phyloP scores from a whole-genome alignment of 768 basidiomycete genomes.

The Boletales sp. region DNA sequence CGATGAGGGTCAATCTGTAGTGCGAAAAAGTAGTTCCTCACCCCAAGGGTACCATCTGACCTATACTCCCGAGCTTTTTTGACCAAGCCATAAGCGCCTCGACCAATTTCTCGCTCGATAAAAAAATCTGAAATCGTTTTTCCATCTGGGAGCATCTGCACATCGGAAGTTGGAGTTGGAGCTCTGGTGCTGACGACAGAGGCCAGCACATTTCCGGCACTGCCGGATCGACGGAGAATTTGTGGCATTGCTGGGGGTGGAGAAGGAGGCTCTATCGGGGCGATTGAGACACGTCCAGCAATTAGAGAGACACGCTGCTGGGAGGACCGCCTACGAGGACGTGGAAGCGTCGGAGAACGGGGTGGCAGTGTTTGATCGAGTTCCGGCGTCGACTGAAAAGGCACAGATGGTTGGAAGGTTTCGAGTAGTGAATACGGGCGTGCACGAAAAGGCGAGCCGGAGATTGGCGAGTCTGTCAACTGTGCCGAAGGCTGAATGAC shows the following conservation, averaged over 20 bases:
- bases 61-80: slow-evolving; percentile 82
- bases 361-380: slow-evolving; percentile 30
- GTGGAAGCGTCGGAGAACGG: slow-evolving; percentile 55
- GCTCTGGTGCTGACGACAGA: slow-evolving; percentile 56
- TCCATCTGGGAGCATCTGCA: slow-evolving; percentile 41
- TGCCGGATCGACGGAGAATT: slow-evolving; percentile 61
- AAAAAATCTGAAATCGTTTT: slow-evolving; percentile 83
- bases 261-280: slow-evolving; percentile 70
- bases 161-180: slow-evolving; percentile 50
- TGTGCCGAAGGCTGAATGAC: slow-evolving; percentile 27
- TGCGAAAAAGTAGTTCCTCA: slow-evolving; percentile 40
- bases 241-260: slow-evolving; percentile 58
- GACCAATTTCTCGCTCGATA: slow-evolving; percentile 84
- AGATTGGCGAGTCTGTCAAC: slow-evolving; percentile 29
- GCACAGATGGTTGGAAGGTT: slow-evolving; percentile 16
- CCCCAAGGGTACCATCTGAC: slow-evolving; percentile 75
- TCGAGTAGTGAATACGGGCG: slow-evolving; percentile 31
- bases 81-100: slow-evolving; percentile 94
- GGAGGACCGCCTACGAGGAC: slow-evolving; percentile 73
- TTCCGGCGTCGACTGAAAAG: slow-evolving; percentile 18
- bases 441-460: slow-evolving; percentile 31
- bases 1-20: slow-evolving; percentile 5
- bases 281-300: slow-evolving; percentile 76
- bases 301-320: slow-evolving; percentile 83
- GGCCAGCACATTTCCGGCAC: slow-evolving; percentile 61